A percentile compares a stretch with the other conserved stretches of the same genome.
Evolutionary conservation across 768 basidiomycete genomes (phyloP).

Genomic region (Boletus sp.): DNA sequence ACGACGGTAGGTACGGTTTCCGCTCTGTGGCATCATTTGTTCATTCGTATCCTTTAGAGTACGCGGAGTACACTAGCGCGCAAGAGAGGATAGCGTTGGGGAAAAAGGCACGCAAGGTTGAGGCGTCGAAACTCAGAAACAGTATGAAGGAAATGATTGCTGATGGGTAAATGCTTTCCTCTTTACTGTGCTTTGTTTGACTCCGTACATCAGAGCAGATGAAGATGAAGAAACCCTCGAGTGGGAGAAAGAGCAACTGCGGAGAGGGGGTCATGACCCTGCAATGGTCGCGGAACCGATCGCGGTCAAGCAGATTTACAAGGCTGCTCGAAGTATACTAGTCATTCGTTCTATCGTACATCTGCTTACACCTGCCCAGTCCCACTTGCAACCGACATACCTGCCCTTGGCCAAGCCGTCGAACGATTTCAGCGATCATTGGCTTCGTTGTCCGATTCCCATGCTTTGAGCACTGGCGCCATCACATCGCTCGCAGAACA

Average conservation of each 20-base stretch:
- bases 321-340: conserved; percentile 65
- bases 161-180: conserved; percentile 59
- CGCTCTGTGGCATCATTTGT: background rate
- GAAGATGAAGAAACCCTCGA: conserved; percentile 82
- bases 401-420: conserved; percentile 60
- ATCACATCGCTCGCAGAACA: conserved; percentile 61
- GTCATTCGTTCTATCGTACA: background rate
- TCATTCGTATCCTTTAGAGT: conserved; percentile 48
- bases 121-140: conserved; percentile 63
- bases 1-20: conserved; percentile 61
- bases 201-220: conserved; percentile 52
- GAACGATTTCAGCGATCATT: conserved; percentile 61
- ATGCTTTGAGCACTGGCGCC: conserved; percentile 57
- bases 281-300: conserved; percentile 35
- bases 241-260: conserved; percentile 84
- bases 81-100: conserved; percentile 84
- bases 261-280: conserved; percentile 63
- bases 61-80: conserved; percentile 83
- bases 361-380: conserved; percentile 44
- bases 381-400: conserved; percentile 61
- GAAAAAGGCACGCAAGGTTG: conserved; percentile 74
- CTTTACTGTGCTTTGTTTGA: background rate
- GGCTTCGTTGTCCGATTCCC: conserved; percentile 61
- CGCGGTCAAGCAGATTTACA: conserved; percentile 59
- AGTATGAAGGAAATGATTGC: conserved; percentile 79